Percentiles rank a stretch among this genome's conserved stretches.
Evolutionary conservation across 768 basidiomycete genomes (phyloP).

Genomic region (Lentinula guzmanii): DNA sequence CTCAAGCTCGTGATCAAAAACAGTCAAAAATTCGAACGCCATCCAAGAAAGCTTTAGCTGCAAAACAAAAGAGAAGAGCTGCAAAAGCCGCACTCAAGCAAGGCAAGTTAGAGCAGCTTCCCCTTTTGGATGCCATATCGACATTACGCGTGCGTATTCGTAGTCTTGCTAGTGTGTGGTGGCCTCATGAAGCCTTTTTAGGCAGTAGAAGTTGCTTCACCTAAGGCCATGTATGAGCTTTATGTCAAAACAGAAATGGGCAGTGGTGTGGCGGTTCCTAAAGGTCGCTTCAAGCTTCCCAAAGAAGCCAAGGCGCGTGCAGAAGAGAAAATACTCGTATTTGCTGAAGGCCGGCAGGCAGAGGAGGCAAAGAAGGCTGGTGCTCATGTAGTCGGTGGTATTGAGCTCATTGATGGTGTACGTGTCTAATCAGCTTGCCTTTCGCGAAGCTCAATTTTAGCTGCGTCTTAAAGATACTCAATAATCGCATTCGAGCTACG

Average conservation of each 20-base stretch:
- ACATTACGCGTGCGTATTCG: constrained; percentile 51
- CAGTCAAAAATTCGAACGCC: constrained; percentile 45
- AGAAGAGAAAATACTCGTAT: constrained; percentile 83
- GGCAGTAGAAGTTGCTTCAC: constrained; percentile 81
- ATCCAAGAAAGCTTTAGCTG: constrained; percentile 66
- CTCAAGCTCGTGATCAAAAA: constrained; percentile 46
- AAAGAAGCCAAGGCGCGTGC: constrained; percentile 67
- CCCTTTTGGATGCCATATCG: constrained; percentile 57
- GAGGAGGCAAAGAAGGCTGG: constrained; percentile 84
- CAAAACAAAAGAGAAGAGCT: constrained; percentile 56
- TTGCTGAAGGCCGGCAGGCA: constrained; percentile 79
- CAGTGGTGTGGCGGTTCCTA: constrained; percentile 77
- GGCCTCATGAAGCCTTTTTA: constrained; percentile 21
- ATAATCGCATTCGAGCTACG: constrained; percentile 70
- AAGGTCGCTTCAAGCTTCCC: constrained; percentile 84
- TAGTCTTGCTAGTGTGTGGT: neutral
- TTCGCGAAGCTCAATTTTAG: constrained; percentile 1
- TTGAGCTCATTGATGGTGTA: constrained; percentile 84
- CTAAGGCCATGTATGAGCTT: constrained; percentile 73
- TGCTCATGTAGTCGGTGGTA: constrained; percentile 86
- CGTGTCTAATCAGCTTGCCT: constrained; percentile 21
- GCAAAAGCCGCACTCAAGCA: constrained; percentile 46
- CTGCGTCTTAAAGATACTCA: constrained; percentile 50
- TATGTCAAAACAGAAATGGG: constrained; percentile 74
- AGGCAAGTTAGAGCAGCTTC: constrained; percentile 61